Evolutionary conservation across 805 yeast species (phyloP), one percentile per base, ranked within the genome.

Genomic region (Kodamaea restingae): DNA sequence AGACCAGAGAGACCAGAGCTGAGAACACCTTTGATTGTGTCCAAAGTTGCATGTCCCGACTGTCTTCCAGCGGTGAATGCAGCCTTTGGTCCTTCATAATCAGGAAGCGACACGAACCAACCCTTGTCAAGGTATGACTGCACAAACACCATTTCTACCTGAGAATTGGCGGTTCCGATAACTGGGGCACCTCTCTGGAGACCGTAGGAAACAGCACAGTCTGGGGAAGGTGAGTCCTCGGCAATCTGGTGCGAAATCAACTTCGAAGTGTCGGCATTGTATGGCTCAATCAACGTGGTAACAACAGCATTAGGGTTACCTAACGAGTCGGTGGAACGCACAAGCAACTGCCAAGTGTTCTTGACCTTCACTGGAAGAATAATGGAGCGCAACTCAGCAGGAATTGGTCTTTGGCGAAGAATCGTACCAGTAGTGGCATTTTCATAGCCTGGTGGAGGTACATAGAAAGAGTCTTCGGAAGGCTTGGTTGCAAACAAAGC

Each of bases 1-100:
- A 58, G 28, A 4, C 55, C 35, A 11, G 48, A 37, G 3, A 26
- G 12, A 2, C 43, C 45, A 3, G 53, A 34, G 3, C 40, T 28
- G 24, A 64, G 46, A 1, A 52, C 45, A 2, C 59, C 71, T 36
- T 62, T 43, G 18, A 66, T 39, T 1, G 62, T 48, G 38, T 66
- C 62, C 36, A 66, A 55, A 0, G 52, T 46, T 7, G 58, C 58
- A 7, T 57, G 51, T 0, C 62, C 70, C 2, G 64, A 52, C 33
- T 51, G 58, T 18, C 49, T 40, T 1, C 65, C 66, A 10, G 56
- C 67, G 6, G 62, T 50, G 39, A 56, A 66, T 1, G 61, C 56
- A 1, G 59, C 50, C 12, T 52, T 50, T 3, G 56, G 54, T 2
- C 71, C 70, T 41, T 64, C 63, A 36, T 63, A 61, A 42, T 64